A percentile compares a stretch with the other conserved stretches of the same genome.
phyloP scores from a whole-genome alignment of 164 flowering plant species.

The grape (Vitis vinifera) region ASM3070453v1 NC_081819.1:19038001-19038500 shows the following conservation, averaged over 20 bases:
- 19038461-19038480: too few species aligned
- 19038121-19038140: constrained; percentile 80
- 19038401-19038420: too few species aligned
- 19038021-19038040: too few species aligned
- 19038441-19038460: too few species aligned
- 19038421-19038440: too few species aligned
- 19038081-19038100: constrained; percentile 66
- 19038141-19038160: constrained; percentile 72
- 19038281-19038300: background rate
- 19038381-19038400: too few species aligned
- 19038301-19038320: too few species aligned
- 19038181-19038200: constrained; percentile 94
- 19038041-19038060: background rate
- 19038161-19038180: constrained; percentile 89
- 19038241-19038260: constrained; percentile 87
- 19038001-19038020: background rate
- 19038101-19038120: constrained; percentile 59
- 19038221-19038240: constrained; percentile 90
- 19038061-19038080: background rate
- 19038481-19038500: too few species aligned
- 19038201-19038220: constrained; percentile 93
- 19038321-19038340: too few species aligned
- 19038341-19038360: too few species aligned
- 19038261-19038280: constrained; percentile 67
- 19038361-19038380: too few species aligned